Base-by-base conservation (phyloP, 2,329 filamentous ascomycete genomes). In the Alternaria triticimaculans region DNA sequence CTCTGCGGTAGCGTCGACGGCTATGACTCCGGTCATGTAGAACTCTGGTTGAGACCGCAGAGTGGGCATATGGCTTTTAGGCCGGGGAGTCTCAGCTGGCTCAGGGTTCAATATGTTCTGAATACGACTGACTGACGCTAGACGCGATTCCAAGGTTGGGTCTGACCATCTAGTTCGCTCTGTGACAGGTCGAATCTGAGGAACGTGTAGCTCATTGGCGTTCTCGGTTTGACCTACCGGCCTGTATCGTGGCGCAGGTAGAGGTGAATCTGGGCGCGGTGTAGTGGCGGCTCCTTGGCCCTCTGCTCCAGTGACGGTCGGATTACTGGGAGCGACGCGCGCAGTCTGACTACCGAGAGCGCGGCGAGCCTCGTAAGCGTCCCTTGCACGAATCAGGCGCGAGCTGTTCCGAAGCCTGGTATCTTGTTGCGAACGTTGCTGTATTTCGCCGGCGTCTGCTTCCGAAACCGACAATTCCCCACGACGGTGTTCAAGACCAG, bases 1-100 rank as follows among this genome's bases (percentile, higher is more conserved):
- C 20, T 50, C 46, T 3, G 49, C 21, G 15, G 25, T 28, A 4
- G 55, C 18, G n/a, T 37, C 49, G 10, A 62, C 43, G 18, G 55
- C 25, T 12, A 48, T 18, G 6, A 65, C 55, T 15, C 43, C 58
- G 7, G 25, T 58, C 62, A 62, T 58, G 33, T 61, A 62, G 33
- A 65, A 65, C 44, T 65, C 58, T 23, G 54, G 45, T 46, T 65
- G 62, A 7, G 62, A 55, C 20, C 54, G 55, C 21, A 65, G 62
- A n/a, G 49, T 20, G 12, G 54, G 37, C 46, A 48, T 61, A 10
- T 48, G 10, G 41, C 20, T 20, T 28, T 25, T 37, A 25, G 51
- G 33, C 37, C 25, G 44, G n/a, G 8, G 18, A 43, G 20, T 23
- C 55, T 56, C 41, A 26, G 8, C 41, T 12, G n/a, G 12, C 25